phyloP scores from a whole-genome alignment of 768 basidiomycete genomes.

The Neoboletus brunneissimus region DNA sequence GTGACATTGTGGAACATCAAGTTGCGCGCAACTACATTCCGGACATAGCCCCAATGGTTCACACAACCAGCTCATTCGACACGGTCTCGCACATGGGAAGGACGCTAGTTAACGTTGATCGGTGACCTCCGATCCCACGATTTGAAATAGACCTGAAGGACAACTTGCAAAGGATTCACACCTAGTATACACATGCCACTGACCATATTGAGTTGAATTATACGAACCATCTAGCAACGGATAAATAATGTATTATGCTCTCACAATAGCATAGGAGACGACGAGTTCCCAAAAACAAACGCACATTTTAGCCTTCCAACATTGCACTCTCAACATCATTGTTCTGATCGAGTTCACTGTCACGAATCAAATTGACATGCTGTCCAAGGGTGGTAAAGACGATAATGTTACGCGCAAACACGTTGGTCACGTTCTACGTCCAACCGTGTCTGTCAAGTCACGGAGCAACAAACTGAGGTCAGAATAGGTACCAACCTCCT shows the following conservation, averaged over 20 bases:
- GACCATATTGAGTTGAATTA: background rate
- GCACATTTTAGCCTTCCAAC: background rate
- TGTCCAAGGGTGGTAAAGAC: slow-evolving; percentile 57
- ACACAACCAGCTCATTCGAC: too few species aligned
- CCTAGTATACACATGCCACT: too few species aligned
- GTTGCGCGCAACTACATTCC: slow-evolving; percentile 11
- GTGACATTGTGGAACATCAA: slow-evolving; percentile 29
- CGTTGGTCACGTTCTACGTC: slow-evolving; percentile 41
- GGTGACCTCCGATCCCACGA: too few species aligned
- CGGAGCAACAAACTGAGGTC: background rate
- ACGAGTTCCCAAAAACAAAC: background rate
- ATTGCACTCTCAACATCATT: background rate
- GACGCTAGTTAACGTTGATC: too few species aligned
- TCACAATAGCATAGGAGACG: too few species aligned
- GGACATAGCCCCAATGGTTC: slow-evolving; percentile 33
- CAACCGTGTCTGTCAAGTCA: background rate
- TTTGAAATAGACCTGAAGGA: too few species aligned
- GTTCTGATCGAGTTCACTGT: background rate
- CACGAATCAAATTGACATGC: background rate
- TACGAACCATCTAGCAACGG: background rate
- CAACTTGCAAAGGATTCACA: too few species aligned
- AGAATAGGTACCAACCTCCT: slow-evolving; percentile 43
- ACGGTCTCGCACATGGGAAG: too few species aligned
- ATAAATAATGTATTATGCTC: too few species aligned
- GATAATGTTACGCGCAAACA: slow-evolving; percentile 15